Conservation (phyloP, 1,139 yeast species). For the Torulaspora globosa region DNA sequence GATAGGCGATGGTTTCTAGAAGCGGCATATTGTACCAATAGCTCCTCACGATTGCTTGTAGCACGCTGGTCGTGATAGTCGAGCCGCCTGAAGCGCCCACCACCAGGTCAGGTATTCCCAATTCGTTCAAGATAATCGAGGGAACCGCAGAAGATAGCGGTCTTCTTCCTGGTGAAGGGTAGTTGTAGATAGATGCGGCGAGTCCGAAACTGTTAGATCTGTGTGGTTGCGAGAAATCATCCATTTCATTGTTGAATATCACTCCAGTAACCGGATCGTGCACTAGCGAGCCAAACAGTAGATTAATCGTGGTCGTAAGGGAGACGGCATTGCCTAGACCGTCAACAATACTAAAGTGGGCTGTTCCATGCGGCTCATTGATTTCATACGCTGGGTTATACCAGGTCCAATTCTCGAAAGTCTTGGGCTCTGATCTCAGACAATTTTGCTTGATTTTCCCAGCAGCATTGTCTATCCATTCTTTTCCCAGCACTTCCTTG, state of each 20-base stretch:
- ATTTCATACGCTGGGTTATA: conserved; percentile 76
- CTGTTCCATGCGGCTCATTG: conserved; percentile 79
- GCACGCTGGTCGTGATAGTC: conserved; percentile 75
- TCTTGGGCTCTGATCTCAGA: conserved; percentile 34
- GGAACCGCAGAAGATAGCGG: conserved; percentile 87
- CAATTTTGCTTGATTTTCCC: conserved; percentile 46
- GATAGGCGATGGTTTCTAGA: conserved; percentile 68
- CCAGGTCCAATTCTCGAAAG: conserved; percentile 60
- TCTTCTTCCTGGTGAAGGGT: conserved; percentile 66
- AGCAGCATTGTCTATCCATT: conserved; percentile 56
- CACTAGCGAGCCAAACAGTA: conserved; percentile 75
- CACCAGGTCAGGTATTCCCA: conserved; percentile 54
- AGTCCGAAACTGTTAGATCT: conserved; percentile 72
- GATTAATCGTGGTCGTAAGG: conserved; percentile 86
- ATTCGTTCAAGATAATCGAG: conserved; percentile 55
- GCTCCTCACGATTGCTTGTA: conserved; percentile 70
- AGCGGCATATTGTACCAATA: conserved; percentile 55
- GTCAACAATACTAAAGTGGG: conserved; percentile 80
- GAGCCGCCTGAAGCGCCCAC: conserved; percentile 97
- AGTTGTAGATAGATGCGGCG: conserved; percentile 76
- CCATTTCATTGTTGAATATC: conserved; percentile 87
- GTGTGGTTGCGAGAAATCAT: conserved; percentile 80
- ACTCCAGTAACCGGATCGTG: conserved; percentile 81
- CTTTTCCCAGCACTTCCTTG: conserved; percentile 38
- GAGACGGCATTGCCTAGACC: conserved; percentile 65